Conservation (phyloP, 225 moss, liverwort and hornwort genomes). For the Asterella californica region DNA sequence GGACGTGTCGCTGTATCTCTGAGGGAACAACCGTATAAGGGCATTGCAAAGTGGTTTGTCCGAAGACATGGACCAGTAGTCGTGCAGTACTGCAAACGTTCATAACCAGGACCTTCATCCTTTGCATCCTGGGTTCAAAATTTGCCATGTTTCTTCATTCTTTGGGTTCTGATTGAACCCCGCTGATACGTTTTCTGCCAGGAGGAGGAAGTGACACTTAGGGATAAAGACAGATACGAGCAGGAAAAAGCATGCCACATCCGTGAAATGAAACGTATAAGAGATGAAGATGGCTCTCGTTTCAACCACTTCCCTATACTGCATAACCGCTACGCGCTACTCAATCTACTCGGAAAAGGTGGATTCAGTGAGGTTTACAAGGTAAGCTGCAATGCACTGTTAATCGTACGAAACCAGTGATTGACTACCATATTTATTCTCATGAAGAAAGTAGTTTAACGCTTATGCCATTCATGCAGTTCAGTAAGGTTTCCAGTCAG, state of each 20-base stretch:
- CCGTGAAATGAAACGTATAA: conserved; percentile 86
- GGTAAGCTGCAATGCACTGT: conserved; percentile 39
- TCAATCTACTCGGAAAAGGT: conserved; percentile 92
- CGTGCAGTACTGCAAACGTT: neutral
- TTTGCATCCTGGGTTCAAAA: neutral
- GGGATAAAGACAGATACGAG: conserved; percentile 78
- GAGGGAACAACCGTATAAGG: no score
- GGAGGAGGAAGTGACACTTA: conserved; percentile 84
- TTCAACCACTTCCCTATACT: conserved; percentile 96
- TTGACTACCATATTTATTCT: neutral
- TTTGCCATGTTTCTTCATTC: neutral
- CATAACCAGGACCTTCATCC: neutral
- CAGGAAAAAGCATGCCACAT: conserved; percentile 85
- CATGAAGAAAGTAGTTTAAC: neutral
- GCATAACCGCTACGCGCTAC: conserved; percentile 85
- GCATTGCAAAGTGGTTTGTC: neutral
- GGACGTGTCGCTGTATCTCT: neutral
- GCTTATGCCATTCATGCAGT: neutral
- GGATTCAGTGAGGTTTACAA: conserved; percentile 98
- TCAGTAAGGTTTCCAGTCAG: neutral
- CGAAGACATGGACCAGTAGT: neutral
- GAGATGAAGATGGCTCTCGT: conserved; percentile 92
- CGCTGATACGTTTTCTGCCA: conserved; percentile 17
- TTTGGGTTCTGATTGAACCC: neutral
- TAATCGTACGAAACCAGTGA: neutral